phyloP scores from a whole-genome alignment of 306 rosid genomes.

The Spatholobus suberectus region DNA sequence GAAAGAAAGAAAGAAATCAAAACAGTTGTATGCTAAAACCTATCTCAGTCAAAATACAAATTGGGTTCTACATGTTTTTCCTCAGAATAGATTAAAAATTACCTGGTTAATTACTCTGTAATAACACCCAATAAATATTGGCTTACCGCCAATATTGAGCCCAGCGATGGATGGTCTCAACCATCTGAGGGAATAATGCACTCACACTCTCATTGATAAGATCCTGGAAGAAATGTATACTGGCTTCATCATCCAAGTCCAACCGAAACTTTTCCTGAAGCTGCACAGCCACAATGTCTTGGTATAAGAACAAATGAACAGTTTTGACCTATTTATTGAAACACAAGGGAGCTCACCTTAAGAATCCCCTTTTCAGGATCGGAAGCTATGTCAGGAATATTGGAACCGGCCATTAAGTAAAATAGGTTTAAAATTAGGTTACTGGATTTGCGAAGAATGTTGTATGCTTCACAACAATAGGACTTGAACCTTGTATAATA shows the following conservation, averaged over 20 bases:
- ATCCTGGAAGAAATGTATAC: conserved; percentile 96
- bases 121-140: conserved; percentile 7
- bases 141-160: conserved; percentile 97
- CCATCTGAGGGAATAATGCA: conserved; percentile 98
- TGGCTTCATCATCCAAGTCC: conserved; percentile 98
- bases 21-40: background rate
- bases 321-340: conserved; percentile 27
- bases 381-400: conserved; percentile 97
- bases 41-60: background rate
- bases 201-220: conserved; percentile 97
- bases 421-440: conserved; percentile 91
- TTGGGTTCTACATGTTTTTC: background rate
- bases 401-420: conserved; percentile 98
- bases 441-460: conserved; percentile 94
- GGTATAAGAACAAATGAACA: conserved; percentile 39
- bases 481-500: conserved; percentile 96
- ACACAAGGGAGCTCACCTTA: conserved; percentile 60
- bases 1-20: no score
- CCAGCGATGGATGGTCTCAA: conserved; percentile 99
- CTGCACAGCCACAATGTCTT: conserved; percentile 55
- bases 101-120: conserved; percentile 39
- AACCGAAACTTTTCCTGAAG: conserved; percentile 96
- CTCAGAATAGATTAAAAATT: conserved; percentile 31
- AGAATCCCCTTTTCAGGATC: conserved; percentile 99
- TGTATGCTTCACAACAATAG: conserved; percentile 98